A percentile compares a stretch with the other conserved stretches of the same genome.
phyloP scores from a whole-genome alignment of 2,329 filamentous ascomycete genomes.

The Beauveria pseudobassiana region DNA sequence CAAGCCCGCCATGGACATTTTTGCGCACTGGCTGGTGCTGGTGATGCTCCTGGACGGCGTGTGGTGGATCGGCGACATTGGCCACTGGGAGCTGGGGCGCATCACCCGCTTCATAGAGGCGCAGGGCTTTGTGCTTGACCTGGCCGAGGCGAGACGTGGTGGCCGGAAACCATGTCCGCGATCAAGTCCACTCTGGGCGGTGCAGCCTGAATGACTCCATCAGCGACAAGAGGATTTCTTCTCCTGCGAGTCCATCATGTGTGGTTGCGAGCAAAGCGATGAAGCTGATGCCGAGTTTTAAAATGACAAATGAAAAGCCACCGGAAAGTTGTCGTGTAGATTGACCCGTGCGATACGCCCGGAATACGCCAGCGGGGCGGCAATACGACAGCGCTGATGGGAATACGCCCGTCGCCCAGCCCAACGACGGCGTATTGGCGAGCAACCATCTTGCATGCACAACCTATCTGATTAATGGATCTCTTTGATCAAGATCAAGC shows the following conservation, averaged over 20 bases:
- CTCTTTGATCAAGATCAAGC: background rate
- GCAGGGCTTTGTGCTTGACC: slow-evolving; percentile 10
- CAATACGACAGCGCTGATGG: background rate
- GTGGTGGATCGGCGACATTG: slow-evolving; percentile 32
- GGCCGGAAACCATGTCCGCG: slow-evolving; percentile 28
- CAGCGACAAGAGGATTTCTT: background rate
- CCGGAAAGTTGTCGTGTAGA: background rate
- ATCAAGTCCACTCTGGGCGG: slow-evolving; percentile 3
- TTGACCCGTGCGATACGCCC: background rate
- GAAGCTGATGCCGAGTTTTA: background rate
- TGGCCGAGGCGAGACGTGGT: slow-evolving; percentile 21
- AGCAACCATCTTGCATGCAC: background rate
- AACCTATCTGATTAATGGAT: background rate
- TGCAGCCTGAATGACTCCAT: background rate
- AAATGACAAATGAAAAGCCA: background rate
- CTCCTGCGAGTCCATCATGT: background rate
- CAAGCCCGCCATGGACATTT: slow-evolving; percentile 28
- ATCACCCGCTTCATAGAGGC: slow-evolving; percentile 17
- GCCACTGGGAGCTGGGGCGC: slow-evolving; percentile 26
- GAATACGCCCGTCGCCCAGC: background rate
- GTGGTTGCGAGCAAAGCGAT: background rate
- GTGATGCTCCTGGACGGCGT: slow-evolving; percentile 30
- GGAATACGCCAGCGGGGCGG: slow-evolving; percentile 1
- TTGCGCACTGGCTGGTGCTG: slow-evolving; percentile 32
- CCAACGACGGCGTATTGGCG: background rate